phyloP scores from a whole-genome alignment of 2,329 filamentous ascomycete species.

The Colletotrichum gloeosporioides region DNA sequence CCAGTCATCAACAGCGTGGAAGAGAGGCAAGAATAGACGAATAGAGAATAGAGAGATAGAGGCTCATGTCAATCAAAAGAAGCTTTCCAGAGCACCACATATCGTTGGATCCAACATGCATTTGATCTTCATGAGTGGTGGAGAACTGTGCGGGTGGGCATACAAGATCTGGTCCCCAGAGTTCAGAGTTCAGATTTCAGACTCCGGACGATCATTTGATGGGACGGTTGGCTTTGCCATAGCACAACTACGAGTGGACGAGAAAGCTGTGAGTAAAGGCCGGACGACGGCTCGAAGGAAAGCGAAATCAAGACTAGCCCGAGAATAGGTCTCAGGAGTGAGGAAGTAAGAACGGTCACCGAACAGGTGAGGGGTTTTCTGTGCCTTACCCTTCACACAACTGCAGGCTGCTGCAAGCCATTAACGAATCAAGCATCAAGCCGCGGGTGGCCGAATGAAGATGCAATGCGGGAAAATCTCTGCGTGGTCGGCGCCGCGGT shows the following conservation, averaged over 20 bases:
- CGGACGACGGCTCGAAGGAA: neutral
- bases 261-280: neutral
- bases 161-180: neutral
- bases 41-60: neutral
- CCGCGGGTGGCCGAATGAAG: neutral
- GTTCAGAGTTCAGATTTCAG: neutral
- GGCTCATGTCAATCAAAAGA: neutral
- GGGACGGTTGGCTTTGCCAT: neutral
- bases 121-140: neutral
- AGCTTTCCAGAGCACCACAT: neutral
- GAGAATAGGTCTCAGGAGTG: neutral
- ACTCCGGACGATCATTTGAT: neutral
- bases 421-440: neutral
- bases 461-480: slow-evolving; percentile 1
- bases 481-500: neutral
- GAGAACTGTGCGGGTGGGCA: neutral
- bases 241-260: neutral
- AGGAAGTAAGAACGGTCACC: neutral
- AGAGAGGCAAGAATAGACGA: neutral
- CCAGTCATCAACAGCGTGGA: neutral
- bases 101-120: neutral
- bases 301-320: neutral
- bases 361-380: neutral
- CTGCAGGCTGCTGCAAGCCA: neutral
- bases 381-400: neutral